Percentiles rank a stretch among this genome's conserved stretches.
These are phyloP conservation scores for Leersia perrieri DNA, from an alignment of 176 grass and related monocot genomes.

Conservation along the genomic window DNA sequence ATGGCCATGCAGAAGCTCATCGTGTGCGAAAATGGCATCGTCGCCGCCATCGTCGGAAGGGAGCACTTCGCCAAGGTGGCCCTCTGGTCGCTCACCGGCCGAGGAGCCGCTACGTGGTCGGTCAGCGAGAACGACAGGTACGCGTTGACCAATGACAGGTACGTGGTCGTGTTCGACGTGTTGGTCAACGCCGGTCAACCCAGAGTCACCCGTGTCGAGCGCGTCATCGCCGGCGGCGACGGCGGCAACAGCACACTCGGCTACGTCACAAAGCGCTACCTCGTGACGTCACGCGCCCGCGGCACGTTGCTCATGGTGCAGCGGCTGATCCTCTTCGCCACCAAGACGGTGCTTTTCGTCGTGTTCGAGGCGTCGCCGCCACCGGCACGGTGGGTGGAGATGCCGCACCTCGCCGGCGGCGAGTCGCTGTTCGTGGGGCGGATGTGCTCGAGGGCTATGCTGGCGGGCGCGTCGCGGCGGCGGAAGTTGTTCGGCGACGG, in stretches of 20 bases:
- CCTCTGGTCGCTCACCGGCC: not conserved
- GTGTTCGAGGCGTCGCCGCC: not conserved
- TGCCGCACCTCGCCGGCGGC: not conserved
- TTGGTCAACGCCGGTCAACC: not conserved
- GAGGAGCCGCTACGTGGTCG: not conserved
- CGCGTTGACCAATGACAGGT: not conserved
- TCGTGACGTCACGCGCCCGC: not conserved
- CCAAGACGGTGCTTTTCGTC: not conserved
- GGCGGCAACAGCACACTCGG: not conserved
- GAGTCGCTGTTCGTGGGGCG: not conserved
- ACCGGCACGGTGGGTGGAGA: not conserved
- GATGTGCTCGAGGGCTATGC: not conserved
- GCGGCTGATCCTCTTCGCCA: not conserved
- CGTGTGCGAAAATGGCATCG: not conserved
- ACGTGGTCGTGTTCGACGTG: conserved; percentile 10
- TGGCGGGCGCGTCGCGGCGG: too few relatives aligned
- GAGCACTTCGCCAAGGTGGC: conserved; percentile 9
- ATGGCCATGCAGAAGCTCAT: conserved; percentile 13
- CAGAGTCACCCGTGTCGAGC: not conserved
- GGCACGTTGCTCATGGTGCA: conserved; percentile 5
- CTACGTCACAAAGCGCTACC: not conserved
- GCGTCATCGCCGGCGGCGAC: not conserved
- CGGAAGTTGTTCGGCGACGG: too few relatives aligned
- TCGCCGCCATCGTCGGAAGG: not conserved
- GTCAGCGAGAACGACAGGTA: not conserved